Evolutionary conservation across 2,329 filamentous ascomycete genomes (phyloP), one percentile per base, ranked within the genome.

Genomic region (Epichloe baconii): DNA sequence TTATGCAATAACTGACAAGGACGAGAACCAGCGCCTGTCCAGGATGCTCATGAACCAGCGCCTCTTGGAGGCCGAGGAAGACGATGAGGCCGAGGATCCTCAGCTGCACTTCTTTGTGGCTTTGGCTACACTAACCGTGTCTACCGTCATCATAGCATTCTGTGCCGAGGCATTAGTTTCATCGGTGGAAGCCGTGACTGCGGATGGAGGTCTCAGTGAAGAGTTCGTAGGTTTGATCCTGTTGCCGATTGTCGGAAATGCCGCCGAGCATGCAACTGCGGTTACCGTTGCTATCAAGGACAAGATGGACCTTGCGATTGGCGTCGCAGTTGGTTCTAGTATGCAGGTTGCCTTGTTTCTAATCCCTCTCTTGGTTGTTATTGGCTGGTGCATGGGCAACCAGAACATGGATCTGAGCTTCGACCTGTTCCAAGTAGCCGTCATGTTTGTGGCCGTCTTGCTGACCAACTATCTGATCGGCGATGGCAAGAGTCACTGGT

Each of bases 401-500:
- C 80, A 83, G 54, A 74, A 80, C 1, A 91, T 91, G 87, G 87
- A 82, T 19, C 76, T 95, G 5, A 84, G 84, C 64, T 93, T 95
- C 64, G 88, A 94, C 62, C 82, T 82, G 1, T 96, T 96, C 72
- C 88, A 95, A 69, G 83, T 95, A 14, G 85, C 89, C 21, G 83
- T 86, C 41, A 71, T 95, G 41, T 94, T 95, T 58, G 86, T 93
- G 12, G 82, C 87, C 2, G 86, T 88, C 0, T 79, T 95, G 42
- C 75, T 95, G 36, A 86, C 90, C 52, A 95, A 94, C 64, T 95
- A 94, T 63, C 69, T 95, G 43, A 88, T 94, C 47, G 76, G 83
- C 19, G 88, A 94, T 59, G 88, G 88, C 34, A 80, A 88, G 64
- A 89, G 83, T 55, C 88, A 91, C 59, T 93, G 87, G 71, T 75